phyloP scores from a whole-genome alignment of 2,329 filamentous ascomycete species.

The Fusarium beomiforme region DNA sequence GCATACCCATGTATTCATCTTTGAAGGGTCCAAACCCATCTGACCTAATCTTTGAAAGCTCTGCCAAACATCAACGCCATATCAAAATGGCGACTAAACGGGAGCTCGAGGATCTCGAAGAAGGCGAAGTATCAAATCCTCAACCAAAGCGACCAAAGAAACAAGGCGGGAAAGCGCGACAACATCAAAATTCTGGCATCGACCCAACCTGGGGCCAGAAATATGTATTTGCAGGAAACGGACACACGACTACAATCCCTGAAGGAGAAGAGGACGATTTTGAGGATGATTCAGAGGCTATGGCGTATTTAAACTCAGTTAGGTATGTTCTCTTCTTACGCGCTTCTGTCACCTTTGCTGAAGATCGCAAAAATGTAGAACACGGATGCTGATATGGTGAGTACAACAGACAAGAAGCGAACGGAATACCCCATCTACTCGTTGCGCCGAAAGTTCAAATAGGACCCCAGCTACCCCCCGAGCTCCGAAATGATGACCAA shows the following conservation, averaged over 20 bases:
- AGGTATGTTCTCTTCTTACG: slow-evolving; percentile 63
- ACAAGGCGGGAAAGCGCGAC: slow-evolving; percentile 48
- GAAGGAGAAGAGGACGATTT: slow-evolving; percentile 71
- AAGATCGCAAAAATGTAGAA: slow-evolving; percentile 35
- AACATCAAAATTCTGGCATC: slow-evolving; percentile 58
- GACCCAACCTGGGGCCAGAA: slow-evolving; percentile 77
- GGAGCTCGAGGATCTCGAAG: slow-evolving; percentile 45
- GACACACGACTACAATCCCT: slow-evolving; percentile 57
- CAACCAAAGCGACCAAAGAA: slow-evolving; percentile 44
- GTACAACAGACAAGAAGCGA: slow-evolving; percentile 76
- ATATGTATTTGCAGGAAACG: slow-evolving; percentile 74
- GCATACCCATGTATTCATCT: slow-evolving; percentile 2
- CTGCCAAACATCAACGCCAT: not conserved
- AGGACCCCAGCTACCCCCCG: slow-evolving; percentile 60
- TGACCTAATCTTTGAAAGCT: slow-evolving; percentile 10
- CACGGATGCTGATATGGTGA: slow-evolving; percentile 61
- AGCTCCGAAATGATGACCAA: slow-evolving; percentile 39
- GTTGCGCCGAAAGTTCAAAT: slow-evolving; percentile 67
- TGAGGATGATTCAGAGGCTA: slow-evolving; percentile 72
- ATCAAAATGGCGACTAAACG: slow-evolving; percentile 50
- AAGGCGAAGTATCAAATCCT: slow-evolving; percentile 41
- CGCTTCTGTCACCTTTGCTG: slow-evolving; percentile 40
- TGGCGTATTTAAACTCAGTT: slow-evolving; percentile 77
- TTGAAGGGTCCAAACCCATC: slow-evolving; percentile 16
- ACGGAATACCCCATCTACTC: slow-evolving; percentile 75